Conservation (phyloP, 306 rosid genomes). For the Rosa multiflora region DNA sequence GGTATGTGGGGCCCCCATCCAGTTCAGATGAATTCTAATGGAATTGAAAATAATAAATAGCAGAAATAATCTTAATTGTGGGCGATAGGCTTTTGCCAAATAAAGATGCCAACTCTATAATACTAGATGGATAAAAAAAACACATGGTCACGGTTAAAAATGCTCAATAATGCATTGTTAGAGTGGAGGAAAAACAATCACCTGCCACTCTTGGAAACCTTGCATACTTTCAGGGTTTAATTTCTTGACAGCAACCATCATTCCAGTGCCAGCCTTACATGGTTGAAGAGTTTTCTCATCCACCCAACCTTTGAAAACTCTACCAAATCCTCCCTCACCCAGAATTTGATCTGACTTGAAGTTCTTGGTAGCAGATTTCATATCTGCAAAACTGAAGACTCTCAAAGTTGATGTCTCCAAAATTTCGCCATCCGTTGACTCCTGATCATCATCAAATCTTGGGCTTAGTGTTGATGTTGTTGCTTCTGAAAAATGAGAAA, state of each 20-base stretch:
- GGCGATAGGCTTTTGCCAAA: not conserved
- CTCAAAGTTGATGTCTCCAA: constrained; percentile 55
- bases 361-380: constrained; percentile 57
- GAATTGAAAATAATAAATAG: not conserved
- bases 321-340: constrained; percentile 93
- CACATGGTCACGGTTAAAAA: not conserved
- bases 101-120: constrained; percentile 8
- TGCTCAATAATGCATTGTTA: not conserved
- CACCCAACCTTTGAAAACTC: constrained; percentile 84
- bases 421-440: constrained; percentile 38
- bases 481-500: constrained; percentile 62
- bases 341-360: constrained; percentile 59
- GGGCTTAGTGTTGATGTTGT: constrained; percentile 32
- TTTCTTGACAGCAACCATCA: constrained; percentile 73
- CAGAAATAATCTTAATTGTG: not conserved
- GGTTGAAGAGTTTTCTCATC: constrained; percentile 65
- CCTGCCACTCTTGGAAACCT: constrained; percentile 92
- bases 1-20: not conserved
- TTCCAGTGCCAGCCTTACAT: constrained; percentile 51
- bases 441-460: constrained; percentile 25
- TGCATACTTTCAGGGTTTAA: constrained; percentile 68
- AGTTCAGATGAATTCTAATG: not conserved
- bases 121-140: constrained; percentile 6
- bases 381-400: constrained; percentile 54
- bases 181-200: constrained; percentile 9